phyloP scores from a whole-genome alignment of 148 eudicot species.

The Beta vulgaris region DNA sequence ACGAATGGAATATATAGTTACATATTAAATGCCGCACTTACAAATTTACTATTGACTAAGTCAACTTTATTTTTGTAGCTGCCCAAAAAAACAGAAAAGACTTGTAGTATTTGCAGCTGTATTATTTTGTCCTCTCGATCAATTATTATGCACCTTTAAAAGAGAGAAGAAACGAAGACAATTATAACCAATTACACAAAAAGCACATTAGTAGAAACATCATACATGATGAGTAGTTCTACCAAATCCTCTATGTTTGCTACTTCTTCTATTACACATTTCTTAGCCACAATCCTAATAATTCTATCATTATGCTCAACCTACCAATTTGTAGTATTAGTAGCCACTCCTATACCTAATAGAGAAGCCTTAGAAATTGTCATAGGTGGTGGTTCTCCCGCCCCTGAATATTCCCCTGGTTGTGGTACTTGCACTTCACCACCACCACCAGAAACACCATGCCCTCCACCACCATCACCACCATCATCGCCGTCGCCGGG shows the following conservation, averaged over 20 bases:
- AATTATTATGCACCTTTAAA: not conserved
- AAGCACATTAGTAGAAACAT: not conserved
- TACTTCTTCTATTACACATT: not conserved
- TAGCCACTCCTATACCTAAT: not conserved
- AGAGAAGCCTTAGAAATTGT: slow-evolving; percentile 24
- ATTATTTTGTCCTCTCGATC: not conserved
- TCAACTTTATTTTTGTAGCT: no score
- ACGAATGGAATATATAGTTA: no score
- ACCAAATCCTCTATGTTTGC: not conserved
- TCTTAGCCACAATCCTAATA: not conserved
- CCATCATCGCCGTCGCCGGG: not conserved
- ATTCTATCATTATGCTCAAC: not conserved
- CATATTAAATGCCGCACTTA: no score
- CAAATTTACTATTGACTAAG: no score
- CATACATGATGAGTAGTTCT: no score
- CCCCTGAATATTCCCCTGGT: slow-evolving; percentile 8
- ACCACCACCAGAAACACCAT: slow-evolving; percentile 23
- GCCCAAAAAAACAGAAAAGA: no score
- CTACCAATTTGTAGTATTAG: not conserved
- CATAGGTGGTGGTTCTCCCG: slow-evolving; percentile 18
- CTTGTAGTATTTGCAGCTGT: not conserved
- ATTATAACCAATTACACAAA: not conserved
- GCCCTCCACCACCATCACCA: not conserved
- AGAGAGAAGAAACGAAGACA: not conserved
- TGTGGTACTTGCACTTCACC: slow-evolving; percentile 15